Evolutionary conservation across 2,329 filamentous ascomycete species (phyloP), one percentile per base, ranked within the genome.

Genomic region (Epichloe gansuensis): DNA sequence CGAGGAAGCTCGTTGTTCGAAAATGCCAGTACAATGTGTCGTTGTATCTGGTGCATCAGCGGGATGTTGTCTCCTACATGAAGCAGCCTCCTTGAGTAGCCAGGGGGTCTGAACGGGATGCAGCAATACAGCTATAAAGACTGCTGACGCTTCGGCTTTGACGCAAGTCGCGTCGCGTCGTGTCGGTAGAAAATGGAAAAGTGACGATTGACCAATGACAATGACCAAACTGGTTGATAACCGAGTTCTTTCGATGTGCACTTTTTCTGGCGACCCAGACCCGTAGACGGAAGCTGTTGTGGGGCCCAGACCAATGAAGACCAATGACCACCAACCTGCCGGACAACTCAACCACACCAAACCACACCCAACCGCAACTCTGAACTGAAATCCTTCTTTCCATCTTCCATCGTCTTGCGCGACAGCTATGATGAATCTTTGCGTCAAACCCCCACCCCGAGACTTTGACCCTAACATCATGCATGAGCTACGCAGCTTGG

Each of bases 401-500:
- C n/a, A 36, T 13, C 5, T 49, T n/a, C 23, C 8, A 8, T 36
- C 21, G 8, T 36, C 17, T 36, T 43, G 31, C n/a, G 17, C 40
- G 25, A 35, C 27, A 42, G 17, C 25, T 46, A 8, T 17, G 43
- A 17, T 35, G 7, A 23, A 23, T 50, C 38, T 40, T 49, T 36
- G 40, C 46, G 15, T 31, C 31, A 49, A 31, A 40, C 9, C 47
- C 23, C 39, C 34, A 34, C 44, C 27, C 43, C 7, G 40, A 43
- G 40, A 43, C n/a, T 27, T 34, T 50, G 43, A 51, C 34, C 39
- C 48, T 44, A 48, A 44, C 34, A 43, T 45, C 9, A 47, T 51
- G 48, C 52, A 43, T 39, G 34, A 40, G 38, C 44, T 39, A 31
- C 48, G 31, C 41, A 41, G 36, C 23, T 42, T 17, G 15, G 38